A percentile compares a stretch with the other conserved stretches of the same genome.
Conservation (phyloP, 2,329 filamentous ascomycete species). For the Botrytis pseudocinerea region DNA sequence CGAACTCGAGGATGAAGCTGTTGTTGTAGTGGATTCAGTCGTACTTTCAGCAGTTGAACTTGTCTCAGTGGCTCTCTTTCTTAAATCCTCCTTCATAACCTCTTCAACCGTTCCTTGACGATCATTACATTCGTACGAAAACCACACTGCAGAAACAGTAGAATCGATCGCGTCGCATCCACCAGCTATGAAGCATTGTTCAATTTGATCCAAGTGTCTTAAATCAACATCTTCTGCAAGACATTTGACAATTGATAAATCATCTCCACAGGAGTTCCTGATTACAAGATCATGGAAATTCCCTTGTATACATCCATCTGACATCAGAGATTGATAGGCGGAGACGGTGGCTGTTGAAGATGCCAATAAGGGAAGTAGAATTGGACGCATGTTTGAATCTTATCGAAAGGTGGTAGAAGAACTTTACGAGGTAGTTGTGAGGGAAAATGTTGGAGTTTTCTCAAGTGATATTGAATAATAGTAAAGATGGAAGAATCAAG, state of each 20-base stretch:
- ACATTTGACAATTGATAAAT: slow-evolving; percentile 31
- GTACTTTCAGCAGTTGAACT: slow-evolving; percentile 6
- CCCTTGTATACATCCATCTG: slow-evolving; percentile 26
- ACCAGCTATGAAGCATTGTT: slow-evolving; percentile 32
- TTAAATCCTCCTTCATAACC: slow-evolving; percentile 28
- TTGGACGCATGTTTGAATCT: slow-evolving; percentile 31
- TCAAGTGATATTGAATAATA: not conserved
- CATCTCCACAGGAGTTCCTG: slow-evolving; percentile 31
- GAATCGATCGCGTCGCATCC: slow-evolving; percentile 34
- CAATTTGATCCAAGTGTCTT: slow-evolving; percentile 28
- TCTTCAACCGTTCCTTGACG: slow-evolving; percentile 11
- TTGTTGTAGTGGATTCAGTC: not conserved
- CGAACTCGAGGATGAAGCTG: not conserved
- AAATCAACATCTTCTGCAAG: slow-evolving; percentile 28
- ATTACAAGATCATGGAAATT: slow-evolving; percentile 30
- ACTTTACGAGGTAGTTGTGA: not conserved
- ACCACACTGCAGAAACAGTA: slow-evolving; percentile 29
- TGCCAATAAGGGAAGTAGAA: slow-evolving; percentile 22
- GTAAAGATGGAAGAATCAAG: not conserved
- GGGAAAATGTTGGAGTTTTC: not conserved
- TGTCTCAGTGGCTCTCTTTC: slow-evolving; percentile 24
- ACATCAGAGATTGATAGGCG: slow-evolving; percentile 20
- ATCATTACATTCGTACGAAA: slow-evolving; percentile 29
- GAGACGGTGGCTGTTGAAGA: slow-evolving; percentile 28
- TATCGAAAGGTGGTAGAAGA: not conserved